These are phyloP conservation scores for Cornus controversa DNA, from an alignment of 148 eudicot genomes.

Conservation along the genomic window DNA sequence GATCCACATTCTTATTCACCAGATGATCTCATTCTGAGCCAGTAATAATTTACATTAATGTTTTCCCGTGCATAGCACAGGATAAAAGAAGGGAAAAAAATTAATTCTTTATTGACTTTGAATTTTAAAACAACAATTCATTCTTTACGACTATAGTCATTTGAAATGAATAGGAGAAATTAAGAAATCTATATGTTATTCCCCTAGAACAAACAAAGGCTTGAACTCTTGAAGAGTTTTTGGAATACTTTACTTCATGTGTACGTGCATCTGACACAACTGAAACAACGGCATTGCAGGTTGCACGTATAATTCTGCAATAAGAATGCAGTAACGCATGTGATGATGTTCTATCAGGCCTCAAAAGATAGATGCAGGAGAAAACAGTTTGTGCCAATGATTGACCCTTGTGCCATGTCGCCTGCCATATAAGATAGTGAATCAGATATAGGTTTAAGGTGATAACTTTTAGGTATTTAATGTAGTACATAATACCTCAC, in stretches of 20 bases:
- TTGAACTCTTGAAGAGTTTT: conserved; percentile 34
- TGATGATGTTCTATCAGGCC: conserved; percentile 81
- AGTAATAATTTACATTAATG: background rate
- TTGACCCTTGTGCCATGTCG: conserved; percentile 99
- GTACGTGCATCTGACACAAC: conserved; percentile 92
- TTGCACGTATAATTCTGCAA: conserved; percentile 71
- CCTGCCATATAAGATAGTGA: conserved; percentile 57
- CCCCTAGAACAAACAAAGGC: conserved; percentile 5
- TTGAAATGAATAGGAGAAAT: background rate
- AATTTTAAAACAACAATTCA: background rate
- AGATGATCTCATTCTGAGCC: background rate
- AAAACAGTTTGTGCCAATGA: conserved; percentile 92
- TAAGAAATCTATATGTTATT: background rate
- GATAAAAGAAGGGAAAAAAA: too few species aligned
- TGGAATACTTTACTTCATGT: conserved; percentile 88
- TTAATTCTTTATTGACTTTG: background rate
- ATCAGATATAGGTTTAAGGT: background rate
- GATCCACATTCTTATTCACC: background rate
- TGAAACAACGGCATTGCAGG: conserved; percentile 86
- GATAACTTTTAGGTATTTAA: background rate
- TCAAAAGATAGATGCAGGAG: conserved; percentile 87
- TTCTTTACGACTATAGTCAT: background rate
- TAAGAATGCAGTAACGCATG: conserved; percentile 82
- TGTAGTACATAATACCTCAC: conserved; percentile 68
- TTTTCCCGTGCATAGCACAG: background rate